phyloP scores from a whole-genome alignment of 169 alveolate genomes.

The Plasmodium sp. region DNA sequence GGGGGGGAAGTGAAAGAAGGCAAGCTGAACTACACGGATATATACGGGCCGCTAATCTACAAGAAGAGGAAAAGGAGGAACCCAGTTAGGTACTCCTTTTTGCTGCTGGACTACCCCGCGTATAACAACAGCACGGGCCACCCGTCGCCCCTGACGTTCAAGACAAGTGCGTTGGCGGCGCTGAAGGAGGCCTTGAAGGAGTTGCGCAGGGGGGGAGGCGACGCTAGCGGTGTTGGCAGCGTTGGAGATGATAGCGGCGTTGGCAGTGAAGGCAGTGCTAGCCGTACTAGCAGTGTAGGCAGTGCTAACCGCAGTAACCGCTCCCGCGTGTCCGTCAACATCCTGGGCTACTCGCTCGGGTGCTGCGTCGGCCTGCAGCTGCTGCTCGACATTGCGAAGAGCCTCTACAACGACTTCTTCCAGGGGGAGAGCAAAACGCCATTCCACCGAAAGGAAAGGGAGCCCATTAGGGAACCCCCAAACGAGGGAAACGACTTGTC shows the following conservation, averaged over 20 bases:
- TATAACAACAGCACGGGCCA: slow-evolving; percentile 70
- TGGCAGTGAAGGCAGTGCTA: not conserved
- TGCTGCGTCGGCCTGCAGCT: slow-evolving; percentile 55
- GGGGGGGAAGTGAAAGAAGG: slow-evolving; percentile 2
- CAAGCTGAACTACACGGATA: slow-evolving; percentile 50
- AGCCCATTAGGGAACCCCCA: slow-evolving; percentile 36
- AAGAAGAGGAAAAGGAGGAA: not conserved
- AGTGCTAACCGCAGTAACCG: not conserved
- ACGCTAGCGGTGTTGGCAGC: not conserved
- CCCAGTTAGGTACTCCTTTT: slow-evolving; percentile 35
- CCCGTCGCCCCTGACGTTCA: slow-evolving; percentile 72
- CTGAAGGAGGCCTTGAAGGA: slow-evolving; percentile 66
- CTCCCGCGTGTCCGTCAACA: slow-evolving; percentile 11
- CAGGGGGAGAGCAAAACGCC: slow-evolving; percentile 14
- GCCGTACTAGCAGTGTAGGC: not conserved
- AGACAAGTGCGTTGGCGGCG: slow-evolving; percentile 60
- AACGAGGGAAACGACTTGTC: slow-evolving; percentile 3
- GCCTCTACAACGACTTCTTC: slow-evolving; percentile 68
- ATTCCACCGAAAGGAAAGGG: slow-evolving; percentile 15
- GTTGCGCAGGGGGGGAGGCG: not conserved
- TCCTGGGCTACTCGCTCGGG: slow-evolving; percentile 59
- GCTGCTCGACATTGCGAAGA: slow-evolving; percentile 56
- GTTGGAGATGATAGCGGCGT: not conserved
- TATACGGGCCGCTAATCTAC: slow-evolving; percentile 63
- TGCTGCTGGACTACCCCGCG: slow-evolving; percentile 65